Conservation (phyloP, 805 yeast species). For the Isabelozyma pseudorhagii region DNA sequence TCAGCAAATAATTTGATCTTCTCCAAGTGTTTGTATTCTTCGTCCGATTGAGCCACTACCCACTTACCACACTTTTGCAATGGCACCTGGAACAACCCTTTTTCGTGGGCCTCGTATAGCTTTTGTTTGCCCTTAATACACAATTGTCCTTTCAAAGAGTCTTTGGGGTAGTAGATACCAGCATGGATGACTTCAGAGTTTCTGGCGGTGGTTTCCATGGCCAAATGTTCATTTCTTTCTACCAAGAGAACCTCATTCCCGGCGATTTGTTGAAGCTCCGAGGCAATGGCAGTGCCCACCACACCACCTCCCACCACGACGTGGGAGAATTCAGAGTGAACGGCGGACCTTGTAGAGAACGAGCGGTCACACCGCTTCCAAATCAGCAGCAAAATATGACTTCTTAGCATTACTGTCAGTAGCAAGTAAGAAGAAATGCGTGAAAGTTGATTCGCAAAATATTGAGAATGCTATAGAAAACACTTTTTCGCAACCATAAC, state of each 20-base stretch:
- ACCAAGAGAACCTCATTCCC: constrained; percentile 56
- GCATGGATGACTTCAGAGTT: constrained; percentile 94
- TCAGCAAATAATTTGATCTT: constrained; percentile 48
- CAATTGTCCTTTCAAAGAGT: constrained; percentile 61
- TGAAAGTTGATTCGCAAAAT: too few species aligned
- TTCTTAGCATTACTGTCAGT: too few species aligned
- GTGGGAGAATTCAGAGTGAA: constrained; percentile 55
- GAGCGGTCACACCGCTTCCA: not conserved
- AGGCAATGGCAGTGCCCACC: constrained; percentile 79
- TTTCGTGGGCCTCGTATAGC: constrained; percentile 53
- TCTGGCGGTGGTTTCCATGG: constrained; percentile 82
- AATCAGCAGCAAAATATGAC: not conserved
- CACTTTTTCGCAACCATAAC: not conserved
- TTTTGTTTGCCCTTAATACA: constrained; percentile 74
- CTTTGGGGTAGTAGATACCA: constrained; percentile 75
- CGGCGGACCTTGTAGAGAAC: not conserved
- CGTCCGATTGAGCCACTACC: constrained; percentile 77
- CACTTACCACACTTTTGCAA: constrained; percentile 72
- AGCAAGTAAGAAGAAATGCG: too few species aligned
- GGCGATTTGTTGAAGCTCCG: constrained; percentile 51
- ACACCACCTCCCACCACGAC: constrained; percentile 82
- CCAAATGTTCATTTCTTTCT: constrained; percentile 64
- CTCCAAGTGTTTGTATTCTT: constrained; percentile 58
- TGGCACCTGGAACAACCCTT: constrained; percentile 42
- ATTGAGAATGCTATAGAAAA: too few species aligned